These are phyloP conservation scores for Arthrobotrys sphaeroides DNA, from an alignment of 2,329 filamentous ascomycete genomes.

Conservation along the genomic window DNA sequence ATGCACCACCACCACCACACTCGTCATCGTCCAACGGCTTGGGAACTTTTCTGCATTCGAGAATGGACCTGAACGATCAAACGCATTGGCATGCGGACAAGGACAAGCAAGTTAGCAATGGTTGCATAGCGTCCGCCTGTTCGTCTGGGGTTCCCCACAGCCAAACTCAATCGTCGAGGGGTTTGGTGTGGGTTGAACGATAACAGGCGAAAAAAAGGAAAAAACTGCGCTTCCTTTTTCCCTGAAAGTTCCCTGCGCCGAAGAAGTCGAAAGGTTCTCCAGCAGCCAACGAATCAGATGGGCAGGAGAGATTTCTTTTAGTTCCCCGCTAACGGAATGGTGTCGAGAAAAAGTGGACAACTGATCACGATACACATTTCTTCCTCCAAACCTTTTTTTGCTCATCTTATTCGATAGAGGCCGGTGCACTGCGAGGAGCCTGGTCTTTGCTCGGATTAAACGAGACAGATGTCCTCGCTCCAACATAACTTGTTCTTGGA, in stretches of 20 bases:
- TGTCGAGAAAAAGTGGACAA: conserved; percentile 54
- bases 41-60: conserved; percentile 27
- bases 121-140: conserved; percentile 53
- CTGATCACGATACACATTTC: conserved; percentile 55
- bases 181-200: conserved; percentile 40
- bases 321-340: conserved; percentile 54
- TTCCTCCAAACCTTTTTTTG: conserved; percentile 42
- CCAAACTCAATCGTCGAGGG: conserved; percentile 52
- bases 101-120: conserved; percentile 48
- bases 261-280: conserved; percentile 35
- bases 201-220: conserved; percentile 50
- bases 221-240: conserved; percentile 47
- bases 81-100: conserved; percentile 51
- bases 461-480: conserved; percentile 41
- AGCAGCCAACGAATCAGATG: conserved; percentile 51
- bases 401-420: conserved; percentile 48
- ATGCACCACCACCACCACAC: conserved; percentile 2
- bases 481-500: conserved; percentile 51
- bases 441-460: conserved; percentile 42
- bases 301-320: conserved; percentile 53
- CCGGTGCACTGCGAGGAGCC: conserved; percentile 25
- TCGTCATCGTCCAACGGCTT: conserved; percentile 30
- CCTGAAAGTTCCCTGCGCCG: conserved; percentile 46
- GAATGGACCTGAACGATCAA: conserved; percentile 44
- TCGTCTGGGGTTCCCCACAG: conserved; percentile 54